Evolutionary conservation across 2,329 filamentous ascomycete species (phyloP).

Genomic region (Fusarium ambrosium): DNA sequence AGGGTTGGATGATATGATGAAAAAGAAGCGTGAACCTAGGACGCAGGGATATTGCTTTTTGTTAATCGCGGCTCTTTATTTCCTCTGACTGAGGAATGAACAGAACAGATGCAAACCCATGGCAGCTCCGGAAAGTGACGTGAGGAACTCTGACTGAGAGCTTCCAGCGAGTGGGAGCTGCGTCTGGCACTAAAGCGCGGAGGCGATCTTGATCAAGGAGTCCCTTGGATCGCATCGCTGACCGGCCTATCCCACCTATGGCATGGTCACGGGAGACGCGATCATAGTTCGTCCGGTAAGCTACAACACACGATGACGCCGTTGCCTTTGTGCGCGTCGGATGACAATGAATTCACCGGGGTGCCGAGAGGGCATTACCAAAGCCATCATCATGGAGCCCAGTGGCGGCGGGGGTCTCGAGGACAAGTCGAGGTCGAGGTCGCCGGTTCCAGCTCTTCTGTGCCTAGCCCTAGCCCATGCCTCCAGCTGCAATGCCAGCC

Average conservation of each 20-base stretch:
- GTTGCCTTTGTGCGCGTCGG: conserved; percentile 7
- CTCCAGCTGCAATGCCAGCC: conserved; percentile 4
- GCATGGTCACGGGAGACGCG: conserved; percentile 28
- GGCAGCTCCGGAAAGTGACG: conserved; percentile 26
- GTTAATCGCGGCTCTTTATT: not conserved
- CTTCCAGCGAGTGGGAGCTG: not conserved
- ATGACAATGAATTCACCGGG: conserved; percentile 13
- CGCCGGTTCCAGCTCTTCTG: not conserved
- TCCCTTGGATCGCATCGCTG: conserved; percentile 30
- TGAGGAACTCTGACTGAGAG: conserved; percentile 23
- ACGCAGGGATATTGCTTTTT: not conserved
- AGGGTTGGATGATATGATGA: conserved; percentile 1
- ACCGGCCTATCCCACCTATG: conserved; percentile 17
- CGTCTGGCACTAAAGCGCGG: conserved; percentile 19
- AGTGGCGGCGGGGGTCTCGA: conserved; percentile 27
- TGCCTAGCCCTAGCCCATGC: not conserved
- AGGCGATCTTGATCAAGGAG: conserved; percentile 37
- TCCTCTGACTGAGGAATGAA: not conserved
- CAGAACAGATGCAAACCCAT: not conserved
- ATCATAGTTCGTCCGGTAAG: conserved; percentile 18
- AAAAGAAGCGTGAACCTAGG: not conserved
- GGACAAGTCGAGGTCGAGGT: conserved; percentile 2
- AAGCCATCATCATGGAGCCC: conserved; percentile 19
- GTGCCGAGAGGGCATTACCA: conserved; percentile 10
- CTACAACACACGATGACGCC: conserved; percentile 39